Evolutionary conservation across 805 yeast species (phyloP).

Genomic region (Limtongia smithiae): DNA sequence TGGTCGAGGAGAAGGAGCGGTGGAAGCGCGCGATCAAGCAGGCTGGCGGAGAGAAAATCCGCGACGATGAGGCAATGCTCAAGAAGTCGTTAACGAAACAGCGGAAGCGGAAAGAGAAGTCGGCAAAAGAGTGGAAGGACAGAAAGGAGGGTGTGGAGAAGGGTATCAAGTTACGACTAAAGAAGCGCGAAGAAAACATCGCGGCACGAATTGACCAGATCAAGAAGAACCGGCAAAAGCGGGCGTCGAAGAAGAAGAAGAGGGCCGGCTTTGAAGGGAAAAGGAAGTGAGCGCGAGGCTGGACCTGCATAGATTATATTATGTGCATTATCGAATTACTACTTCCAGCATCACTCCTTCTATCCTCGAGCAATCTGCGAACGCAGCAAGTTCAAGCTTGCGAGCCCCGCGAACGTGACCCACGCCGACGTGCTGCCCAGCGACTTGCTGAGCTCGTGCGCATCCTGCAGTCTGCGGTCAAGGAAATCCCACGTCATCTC

Average conservation of each 20-base stretch:
- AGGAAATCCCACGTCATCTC: constrained; percentile 62
- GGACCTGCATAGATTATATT: too few species aligned
- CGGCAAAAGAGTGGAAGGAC: constrained; percentile 89
- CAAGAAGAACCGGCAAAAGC: constrained; percentile 70
- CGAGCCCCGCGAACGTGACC: constrained; percentile 63
- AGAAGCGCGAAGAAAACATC: constrained; percentile 89
- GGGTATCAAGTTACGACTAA: constrained; percentile 67
- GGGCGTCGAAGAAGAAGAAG: constrained; percentile 44
- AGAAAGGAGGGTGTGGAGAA: constrained; percentile 77
- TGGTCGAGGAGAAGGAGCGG: constrained; percentile 63
- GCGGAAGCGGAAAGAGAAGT: constrained; percentile 76
- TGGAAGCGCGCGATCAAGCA: constrained; percentile 84
- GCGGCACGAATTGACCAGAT: constrained; percentile 80
- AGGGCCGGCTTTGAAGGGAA: constrained; percentile 93
- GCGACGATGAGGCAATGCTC: constrained; percentile 84
- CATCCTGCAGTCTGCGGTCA: constrained; percentile 51
- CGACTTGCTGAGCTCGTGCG: constrained; percentile 54
- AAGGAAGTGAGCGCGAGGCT: too few species aligned
- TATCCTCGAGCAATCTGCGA: constrained; percentile 53
- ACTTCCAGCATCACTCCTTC: neutral
- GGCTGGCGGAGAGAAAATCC: constrained; percentile 82
- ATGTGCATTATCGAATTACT: constrained; percentile 4
- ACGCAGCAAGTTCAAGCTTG: constrained; percentile 61
- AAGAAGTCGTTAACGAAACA: constrained; percentile 81
- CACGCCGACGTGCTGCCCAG: constrained; percentile 73